Conservation (phyloP, 164 flowering plant genomes). For the Vitis riparia region DNA sequence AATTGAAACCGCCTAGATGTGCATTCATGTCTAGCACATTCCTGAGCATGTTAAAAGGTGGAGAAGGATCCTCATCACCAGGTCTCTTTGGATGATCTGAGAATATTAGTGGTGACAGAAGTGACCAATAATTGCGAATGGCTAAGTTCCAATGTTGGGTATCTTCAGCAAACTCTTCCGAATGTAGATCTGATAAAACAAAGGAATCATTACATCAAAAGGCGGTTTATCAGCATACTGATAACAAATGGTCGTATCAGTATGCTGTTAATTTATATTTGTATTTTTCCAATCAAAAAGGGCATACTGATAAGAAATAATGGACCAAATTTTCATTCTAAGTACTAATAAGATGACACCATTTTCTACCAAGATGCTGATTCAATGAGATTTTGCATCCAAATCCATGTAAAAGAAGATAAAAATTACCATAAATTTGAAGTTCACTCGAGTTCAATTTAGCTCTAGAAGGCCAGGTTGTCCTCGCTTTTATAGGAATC, state of each 20-base stretch:
- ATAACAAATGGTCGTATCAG: no score
- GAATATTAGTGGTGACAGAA: slow-evolving; percentile 90
- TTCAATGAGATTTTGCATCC: background rate
- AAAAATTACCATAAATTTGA: slow-evolving; percentile 54
- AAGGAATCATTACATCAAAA: background rate
- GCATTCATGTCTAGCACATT: slow-evolving; percentile 99
- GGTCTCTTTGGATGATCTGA: slow-evolving; percentile 99
- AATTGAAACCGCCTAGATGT: slow-evolving; percentile 85
- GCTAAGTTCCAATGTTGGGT: slow-evolving; percentile 53
- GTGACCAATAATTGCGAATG: slow-evolving; percentile 86
- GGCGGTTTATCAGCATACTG: no score
- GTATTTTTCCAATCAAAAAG: background rate
- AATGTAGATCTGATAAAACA: slow-evolving; percentile 49
- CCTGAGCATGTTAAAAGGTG: slow-evolving; percentile 95
- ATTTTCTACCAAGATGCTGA: background rate
- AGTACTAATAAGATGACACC: no score
- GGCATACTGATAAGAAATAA: background rate
- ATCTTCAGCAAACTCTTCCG: slow-evolving; percentile 77
- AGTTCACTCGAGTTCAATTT: slow-evolving; percentile 64
- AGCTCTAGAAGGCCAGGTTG: slow-evolving; percentile 83
- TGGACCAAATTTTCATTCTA: no score
- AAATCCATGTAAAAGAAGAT: background rate
- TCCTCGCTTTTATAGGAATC: slow-evolving; percentile 73
- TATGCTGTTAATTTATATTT: no score
- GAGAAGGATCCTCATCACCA: slow-evolving; percentile 97